phyloP scores from a whole-genome alignment of 805 yeast species.

The Cyberlindnera sargentensis region DNA sequence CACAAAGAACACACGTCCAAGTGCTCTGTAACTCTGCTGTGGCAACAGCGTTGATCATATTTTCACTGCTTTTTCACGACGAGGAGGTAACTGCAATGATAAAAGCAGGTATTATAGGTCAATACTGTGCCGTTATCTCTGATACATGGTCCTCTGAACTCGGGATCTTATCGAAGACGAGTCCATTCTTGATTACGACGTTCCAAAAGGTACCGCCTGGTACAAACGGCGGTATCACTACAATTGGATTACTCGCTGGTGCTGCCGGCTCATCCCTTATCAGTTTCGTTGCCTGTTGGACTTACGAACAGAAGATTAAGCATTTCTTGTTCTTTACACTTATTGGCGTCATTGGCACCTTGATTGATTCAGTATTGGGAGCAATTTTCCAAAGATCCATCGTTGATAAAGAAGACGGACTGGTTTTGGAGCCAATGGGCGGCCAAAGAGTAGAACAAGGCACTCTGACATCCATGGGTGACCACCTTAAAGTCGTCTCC shows the following conservation, averaged over 20 bases:
- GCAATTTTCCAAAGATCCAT: conserved; percentile 33
- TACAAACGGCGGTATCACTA: conserved; percentile 40
- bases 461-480: conserved; percentile 10
- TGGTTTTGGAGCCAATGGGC: conserved; percentile 24
- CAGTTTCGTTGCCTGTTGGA: conserved; percentile 23
- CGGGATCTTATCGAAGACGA: conserved; percentile 32
- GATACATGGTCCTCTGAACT: conserved; percentile 43
- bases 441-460: conserved; percentile 29
- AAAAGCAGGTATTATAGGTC: conserved; percentile 25
- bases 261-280: conserved; percentile 29
- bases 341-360: conserved; percentile 31
- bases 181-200: conserved; percentile 35
- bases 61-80: conserved; percentile 12
- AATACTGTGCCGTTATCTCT: conserved; percentile 38
- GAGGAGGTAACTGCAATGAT: conserved; percentile 6
- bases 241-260: conserved; percentile 31
- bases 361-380: conserved; percentile 36
- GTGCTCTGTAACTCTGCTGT: conserved; percentile 34
- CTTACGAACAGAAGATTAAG: conserved; percentile 6
- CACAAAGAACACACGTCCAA: conserved; percentile 33
- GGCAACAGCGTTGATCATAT: conserved; percentile 29
- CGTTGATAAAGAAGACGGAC: conserved; percentile 25
- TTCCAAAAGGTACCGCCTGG: conserved; percentile 37
- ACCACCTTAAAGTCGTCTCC: conserved; percentile 21
- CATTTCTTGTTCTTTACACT: conserved; percentile 24